Evolutionary conservation across 148 eudicot species (phyloP), one percentile per base, ranked within the genome.

Genomic region (Cornus florida): DNA sequence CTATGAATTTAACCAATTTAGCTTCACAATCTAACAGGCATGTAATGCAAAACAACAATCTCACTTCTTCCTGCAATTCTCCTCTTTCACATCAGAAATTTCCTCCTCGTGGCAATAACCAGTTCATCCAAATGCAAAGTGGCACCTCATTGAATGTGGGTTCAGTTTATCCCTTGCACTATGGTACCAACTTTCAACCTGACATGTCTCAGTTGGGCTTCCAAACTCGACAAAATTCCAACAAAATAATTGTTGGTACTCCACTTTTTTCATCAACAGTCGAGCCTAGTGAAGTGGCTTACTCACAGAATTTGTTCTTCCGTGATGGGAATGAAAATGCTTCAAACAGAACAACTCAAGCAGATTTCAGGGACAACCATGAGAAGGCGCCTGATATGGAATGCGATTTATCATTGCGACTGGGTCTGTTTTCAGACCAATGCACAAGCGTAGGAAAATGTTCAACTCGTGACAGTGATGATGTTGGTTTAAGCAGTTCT

Each of bases 391-490:
- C 81, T 81, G 88, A 78, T 74, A 57, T 48, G 28, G 90, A 75
- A 11, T 95, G 92, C 80, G 98, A 95, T 80, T 86, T 95, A 70
- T 93, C 97, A 16, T 86, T 95, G 81, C 83, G 98, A 80, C 81
- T 94, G 90, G 98, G 98, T 73, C 87, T 84, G 14, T 78, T 39
- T 82, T 80, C 89, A 32, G 85, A 89, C 24, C 80, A 79, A 56
- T 50, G 71, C 80, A 53, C 43, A 39, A 77, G 80, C 74, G 69
- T 48, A 46, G 90, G 53, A 66, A 81, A 84, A 71, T 78, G 43
- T 69, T 57, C 71, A 35, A 74, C 72, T 72, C 53, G 12, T 76
- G 86, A 78, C 14, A 82, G 67, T 75, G 73, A 76, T 70, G 78
- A 43, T 75, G 78, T 79, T 79, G 86, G 84, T 73, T 76, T 82